Conservation (phyloP, 306 rosid genomes). For the Albizia julibrissin region DNA sequence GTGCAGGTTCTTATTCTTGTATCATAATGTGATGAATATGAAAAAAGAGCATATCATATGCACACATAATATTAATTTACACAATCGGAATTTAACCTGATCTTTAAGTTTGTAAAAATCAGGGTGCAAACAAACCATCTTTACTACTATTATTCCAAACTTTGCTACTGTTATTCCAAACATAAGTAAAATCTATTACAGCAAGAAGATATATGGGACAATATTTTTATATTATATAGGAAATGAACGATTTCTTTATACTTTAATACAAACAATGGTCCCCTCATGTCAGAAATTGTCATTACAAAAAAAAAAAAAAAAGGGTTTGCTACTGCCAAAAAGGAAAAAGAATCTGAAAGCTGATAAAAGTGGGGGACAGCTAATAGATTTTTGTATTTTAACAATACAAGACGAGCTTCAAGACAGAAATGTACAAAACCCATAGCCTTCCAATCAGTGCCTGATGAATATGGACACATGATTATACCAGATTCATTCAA, state of each 20-base stretch:
- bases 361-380: not conserved
- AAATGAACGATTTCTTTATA: not conserved
- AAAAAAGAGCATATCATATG: too few species aligned
- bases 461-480: not conserved
- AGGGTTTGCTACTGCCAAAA: not conserved
- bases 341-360: not conserved
- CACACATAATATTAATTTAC: too few species aligned
- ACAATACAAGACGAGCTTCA: not conserved
- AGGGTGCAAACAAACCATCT: too few species aligned
- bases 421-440: not conserved
- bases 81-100: too few species aligned
- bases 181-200: not conserved
- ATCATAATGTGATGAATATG: not conserved
- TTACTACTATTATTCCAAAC: too few species aligned
- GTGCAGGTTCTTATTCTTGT: not conserved
- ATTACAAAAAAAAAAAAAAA: not conserved
- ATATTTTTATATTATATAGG: not conserved
- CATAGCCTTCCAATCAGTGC: not conserved
- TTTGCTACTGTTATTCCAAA: too few species aligned
- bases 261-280: not conserved
- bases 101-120: too few species aligned
- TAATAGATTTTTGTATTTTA: not conserved
- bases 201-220: not conserved
- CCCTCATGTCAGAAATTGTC: not conserved
- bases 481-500: not conserved